Conservation (phyloP, 192 early-diverging fungal genomes). For the Chytriomyces hyalinus region DNA sequence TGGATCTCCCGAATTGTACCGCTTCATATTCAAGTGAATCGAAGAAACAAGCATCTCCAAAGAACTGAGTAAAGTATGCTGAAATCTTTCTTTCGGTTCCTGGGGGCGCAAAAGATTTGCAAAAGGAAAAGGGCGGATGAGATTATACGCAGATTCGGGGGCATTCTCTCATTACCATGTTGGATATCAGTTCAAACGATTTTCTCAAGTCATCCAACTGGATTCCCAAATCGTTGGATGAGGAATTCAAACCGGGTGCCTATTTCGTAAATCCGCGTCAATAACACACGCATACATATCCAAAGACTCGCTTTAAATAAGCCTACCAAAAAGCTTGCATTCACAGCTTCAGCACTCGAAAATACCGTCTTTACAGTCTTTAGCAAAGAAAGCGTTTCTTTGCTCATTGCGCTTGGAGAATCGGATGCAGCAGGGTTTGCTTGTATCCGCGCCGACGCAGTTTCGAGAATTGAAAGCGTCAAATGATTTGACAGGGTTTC, state of each 20-base stretch:
- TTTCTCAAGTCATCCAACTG: constrained; percentile 41
- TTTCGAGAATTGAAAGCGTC: constrained; percentile 10
- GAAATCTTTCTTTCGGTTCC: constrained; percentile 47
- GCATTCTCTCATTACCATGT: neutral
- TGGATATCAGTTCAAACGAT: constrained; percentile 43
- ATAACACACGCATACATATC: neutral
- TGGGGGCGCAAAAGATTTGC: neutral
- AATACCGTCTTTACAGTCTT: constrained; percentile 48
- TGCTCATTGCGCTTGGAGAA: neutral
- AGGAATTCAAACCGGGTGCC: constrained; percentile 19
- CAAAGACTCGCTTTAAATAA: neutral
- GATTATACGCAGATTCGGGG: no score
- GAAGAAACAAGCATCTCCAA: constrained; percentile 62
- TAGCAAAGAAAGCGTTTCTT: constrained; percentile 29
- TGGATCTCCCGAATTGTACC: constrained; percentile 42
- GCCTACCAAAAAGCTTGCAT: constrained; percentile 46
- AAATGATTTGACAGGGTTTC: constrained; percentile 21
- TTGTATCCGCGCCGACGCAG: neutral
- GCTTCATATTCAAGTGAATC: constrained; percentile 49
- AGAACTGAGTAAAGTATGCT: constrained; percentile 52
- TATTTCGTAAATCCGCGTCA: constrained; percentile 12
- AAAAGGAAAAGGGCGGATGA: neutral
- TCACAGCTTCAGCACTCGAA: constrained; percentile 48
- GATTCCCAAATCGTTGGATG: constrained; percentile 32
- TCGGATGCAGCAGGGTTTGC: neutral